Percentiles rank a stretch among this genome's conserved stretches.
phyloP scores from a whole-genome alignment of 495 filamentous ascomycete genomes.

The Penicillium salamii region DNA sequence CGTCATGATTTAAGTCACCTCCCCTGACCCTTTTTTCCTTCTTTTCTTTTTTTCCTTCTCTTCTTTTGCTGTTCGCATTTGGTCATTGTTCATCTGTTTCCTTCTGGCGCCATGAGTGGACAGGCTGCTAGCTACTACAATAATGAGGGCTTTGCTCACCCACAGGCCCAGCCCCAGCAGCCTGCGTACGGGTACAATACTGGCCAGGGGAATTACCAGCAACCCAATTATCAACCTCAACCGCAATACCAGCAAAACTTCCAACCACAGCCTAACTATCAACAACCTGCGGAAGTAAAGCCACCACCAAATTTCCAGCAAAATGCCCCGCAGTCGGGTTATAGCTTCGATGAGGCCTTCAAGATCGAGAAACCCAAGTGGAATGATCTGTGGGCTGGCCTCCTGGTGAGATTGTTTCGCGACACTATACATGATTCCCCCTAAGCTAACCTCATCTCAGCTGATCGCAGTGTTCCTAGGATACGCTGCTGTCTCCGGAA shows the following conservation, averaged over 20 bases:
- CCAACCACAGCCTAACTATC: constrained; percentile 19
- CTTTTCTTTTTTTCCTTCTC: neutral
- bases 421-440: neutral
- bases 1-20: neutral
- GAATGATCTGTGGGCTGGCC: constrained; percentile 83
- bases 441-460: constrained; percentile 29
- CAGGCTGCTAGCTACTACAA: constrained; percentile 44
- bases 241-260: constrained; percentile 26
- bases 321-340: constrained; percentile 29
- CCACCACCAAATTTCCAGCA: constrained; percentile 25
- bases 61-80: constrained; percentile 1
- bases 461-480: constrained; percentile 72
- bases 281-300: constrained; percentile 24
- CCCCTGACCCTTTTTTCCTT: no score
- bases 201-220: constrained; percentile 14
- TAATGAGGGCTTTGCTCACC: constrained; percentile 25
- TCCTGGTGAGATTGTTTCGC: constrained; percentile 52
- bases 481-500: constrained; percentile 72
- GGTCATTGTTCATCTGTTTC: constrained; percentile 1
- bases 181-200: constrained; percentile 8
- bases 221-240: constrained; percentile 20
- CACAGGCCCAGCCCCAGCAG: constrained; percentile 11
- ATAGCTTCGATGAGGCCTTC: constrained; percentile 72
- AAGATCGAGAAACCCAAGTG: constrained; percentile 78
- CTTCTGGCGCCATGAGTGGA: constrained; percentile 38